Conservation (phyloP, 768 basidiomycete species). For the Termitomyces sp. region DNA sequence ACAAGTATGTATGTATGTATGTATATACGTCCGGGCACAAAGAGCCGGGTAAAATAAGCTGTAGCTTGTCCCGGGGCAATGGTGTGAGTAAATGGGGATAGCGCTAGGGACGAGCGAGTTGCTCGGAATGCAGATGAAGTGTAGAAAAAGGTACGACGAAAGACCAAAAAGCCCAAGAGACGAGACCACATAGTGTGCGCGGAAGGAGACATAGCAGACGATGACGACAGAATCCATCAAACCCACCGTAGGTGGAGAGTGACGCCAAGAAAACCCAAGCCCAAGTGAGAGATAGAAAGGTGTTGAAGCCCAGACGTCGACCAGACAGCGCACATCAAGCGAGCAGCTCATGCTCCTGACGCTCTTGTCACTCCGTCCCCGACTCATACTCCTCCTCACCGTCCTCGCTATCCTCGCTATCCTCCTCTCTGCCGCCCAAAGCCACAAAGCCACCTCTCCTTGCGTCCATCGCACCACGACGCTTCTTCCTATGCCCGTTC, state of each 20-base stretch:
- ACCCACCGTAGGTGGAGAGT: too few relatives aligned
- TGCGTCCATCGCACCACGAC: not conserved
- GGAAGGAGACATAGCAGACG: too few relatives aligned
- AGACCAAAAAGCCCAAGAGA: not conserved
- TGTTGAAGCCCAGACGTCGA: not conserved
- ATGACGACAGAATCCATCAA: too few relatives aligned
- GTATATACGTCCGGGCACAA: too few relatives aligned
- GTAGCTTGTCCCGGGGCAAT: too few relatives aligned
- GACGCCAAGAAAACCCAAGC: too few relatives aligned
- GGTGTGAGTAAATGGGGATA: not conserved
- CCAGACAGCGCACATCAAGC: not conserved
- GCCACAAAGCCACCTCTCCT: not conserved
- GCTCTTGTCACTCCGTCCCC: not conserved
- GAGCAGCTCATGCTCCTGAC: too few relatives aligned
- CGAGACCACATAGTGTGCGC: not conserved
- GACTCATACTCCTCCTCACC: too few relatives aligned
- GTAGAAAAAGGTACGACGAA: not conserved
- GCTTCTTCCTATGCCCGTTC: not conserved
- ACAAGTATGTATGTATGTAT: too few relatives aligned
- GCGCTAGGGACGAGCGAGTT: too few relatives aligned
- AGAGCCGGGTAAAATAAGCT: too few relatives aligned
- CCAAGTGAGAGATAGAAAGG: not conserved
- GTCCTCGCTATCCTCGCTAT: not conserved
- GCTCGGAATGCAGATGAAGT: not conserved
- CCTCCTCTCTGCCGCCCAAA: not conserved